Base-by-base conservation (phyloP, 2,329 filamentous ascomycete genomes). In the Calonectria hongkongensis region DNA sequence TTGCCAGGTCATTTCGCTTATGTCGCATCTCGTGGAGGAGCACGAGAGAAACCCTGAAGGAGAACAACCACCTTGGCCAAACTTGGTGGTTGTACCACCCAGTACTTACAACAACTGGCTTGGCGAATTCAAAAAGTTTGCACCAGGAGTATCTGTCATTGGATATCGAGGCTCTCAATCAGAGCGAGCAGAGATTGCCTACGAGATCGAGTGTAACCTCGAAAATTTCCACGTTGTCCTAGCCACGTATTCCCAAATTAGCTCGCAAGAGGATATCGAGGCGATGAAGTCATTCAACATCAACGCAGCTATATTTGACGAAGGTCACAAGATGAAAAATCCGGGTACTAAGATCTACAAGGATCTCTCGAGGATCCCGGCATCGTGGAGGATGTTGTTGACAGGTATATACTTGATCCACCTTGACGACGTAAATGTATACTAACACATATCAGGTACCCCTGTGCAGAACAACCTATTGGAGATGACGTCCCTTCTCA, bases 31-130 rank as follows among this genome's bases (percentile, higher is more conserved):
- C 30, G 92, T 94, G 18, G 92, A 95, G 80, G 90, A 90, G 36
- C 91, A 88, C 72, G 81, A 87, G 41, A 79, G 80, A 7, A 73
- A 78, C 4, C 73, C 72, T 5, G 66, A 60, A 15, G 74, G 75
- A 3, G 74, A 73, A 6, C 74, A 88, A 86, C 81, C 91, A 86
- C 81, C 91, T 80, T 87, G 95, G 94, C 80, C 95, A 87, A 86
- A 98, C 81, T 86, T 99, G 43, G 90, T 99, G 45, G 92, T 99
- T 33, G 97, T 98, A 2, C 97, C 97, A 6, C 94, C 95, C 0
- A 98, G 96, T 0, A 98, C 96, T 0, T 90, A 98, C 80, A 96
- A 98, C 80, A 99, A 99, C 81, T 99, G 97, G 97, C 90, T 97
- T 64, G 91, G 92, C 64, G 97, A 99, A 82, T 98, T 99, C 79